These are phyloP conservation scores for Yarrowia sp. DNA, from an alignment of 805 yeast species.

Conservation along the genomic window DNA sequence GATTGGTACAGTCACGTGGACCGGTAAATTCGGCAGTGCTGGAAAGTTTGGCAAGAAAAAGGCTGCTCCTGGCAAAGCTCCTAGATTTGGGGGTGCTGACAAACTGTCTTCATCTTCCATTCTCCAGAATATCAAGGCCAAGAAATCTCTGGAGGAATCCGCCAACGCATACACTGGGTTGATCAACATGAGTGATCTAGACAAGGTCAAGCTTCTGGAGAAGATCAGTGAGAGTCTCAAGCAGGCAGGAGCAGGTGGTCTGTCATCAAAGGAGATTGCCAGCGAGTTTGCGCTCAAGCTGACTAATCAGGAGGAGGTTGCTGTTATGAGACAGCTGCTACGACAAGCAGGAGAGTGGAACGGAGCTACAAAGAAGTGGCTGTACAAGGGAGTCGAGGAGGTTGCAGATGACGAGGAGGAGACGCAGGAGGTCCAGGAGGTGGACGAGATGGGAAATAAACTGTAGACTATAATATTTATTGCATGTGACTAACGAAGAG, in stretches of 20 bases:
- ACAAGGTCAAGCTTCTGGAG: slow-evolving; percentile 32
- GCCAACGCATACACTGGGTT: slow-evolving; percentile 21
- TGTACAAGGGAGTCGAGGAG: slow-evolving; percentile 9
- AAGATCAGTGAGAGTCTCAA: slow-evolving; percentile 22
- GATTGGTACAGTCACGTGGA: slow-evolving; percentile 94
- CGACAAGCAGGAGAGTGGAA: slow-evolving; percentile 36
- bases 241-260: not conserved
- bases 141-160: slow-evolving; percentile 24
- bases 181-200: slow-evolving; percentile 26
- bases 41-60: slow-evolving; percentile 53
- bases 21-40: slow-evolving; percentile 88
- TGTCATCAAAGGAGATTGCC: slow-evolving; percentile 30
- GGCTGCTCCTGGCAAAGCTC: not conserved
- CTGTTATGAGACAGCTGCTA: slow-evolving; percentile 32
- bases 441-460: slow-evolving; percentile 13
- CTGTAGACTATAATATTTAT: slow-evolving; percentile 16
- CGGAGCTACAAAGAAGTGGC: slow-evolving; percentile 21
- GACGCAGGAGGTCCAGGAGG: not conserved
- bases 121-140: slow-evolving; percentile 23
- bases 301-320: slow-evolving; percentile 32
- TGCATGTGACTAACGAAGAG: too few relatives aligned
- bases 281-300: slow-evolving; percentile 29
- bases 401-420: slow-evolving; percentile 1
- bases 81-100: not conserved
- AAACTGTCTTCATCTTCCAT: slow-evolving; percentile 1